These are phyloP conservation scores for Suillus brevipes DNA, from an alignment of 768 basidiomycete genomes.

Conservation along the genomic window DNA sequence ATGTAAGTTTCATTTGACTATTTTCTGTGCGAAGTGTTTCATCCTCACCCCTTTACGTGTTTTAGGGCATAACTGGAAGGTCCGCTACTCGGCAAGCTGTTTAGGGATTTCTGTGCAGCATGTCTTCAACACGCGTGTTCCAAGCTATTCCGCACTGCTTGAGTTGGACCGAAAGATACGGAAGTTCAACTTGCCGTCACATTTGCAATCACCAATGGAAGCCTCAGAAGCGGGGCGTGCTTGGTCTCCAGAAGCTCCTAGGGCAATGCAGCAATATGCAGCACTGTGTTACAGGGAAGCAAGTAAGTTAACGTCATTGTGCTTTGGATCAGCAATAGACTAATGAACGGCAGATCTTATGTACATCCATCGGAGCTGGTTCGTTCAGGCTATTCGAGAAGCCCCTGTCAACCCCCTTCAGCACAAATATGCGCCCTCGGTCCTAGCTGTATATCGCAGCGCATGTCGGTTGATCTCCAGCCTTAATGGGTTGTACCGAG, in stretches of 20 bases:
- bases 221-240: slow-evolving; percentile 29
- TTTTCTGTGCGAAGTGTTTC: slow-evolving; percentile 14
- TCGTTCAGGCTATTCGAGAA: slow-evolving; percentile 46
- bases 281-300: slow-evolving; percentile 43
- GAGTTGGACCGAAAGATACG: slow-evolving; percentile 53
- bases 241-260: slow-evolving; percentile 41
- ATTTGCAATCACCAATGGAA: slow-evolving; percentile 42
- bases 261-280: slow-evolving; percentile 49
- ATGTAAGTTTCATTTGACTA: slow-evolving; percentile 36
- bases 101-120: slow-evolving; percentile 45
- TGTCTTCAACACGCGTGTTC: slow-evolving; percentile 39
- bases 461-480: slow-evolving; percentile 44
- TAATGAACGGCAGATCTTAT: slow-evolving; percentile 35
- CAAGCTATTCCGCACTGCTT: slow-evolving; percentile 45
- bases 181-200: slow-evolving; percentile 46
- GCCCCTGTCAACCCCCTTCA: slow-evolving; percentile 42
- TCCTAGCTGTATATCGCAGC: slow-evolving; percentile 44
- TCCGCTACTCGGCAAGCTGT: slow-evolving; percentile 45
- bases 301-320: slow-evolving; percentile 34
- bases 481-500: slow-evolving; percentile 37
- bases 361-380: slow-evolving; percentile 50
- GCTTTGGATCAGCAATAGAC: background rate
- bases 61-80: slow-evolving; percentile 47
- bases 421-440: slow-evolving; percentile 47
- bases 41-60: slow-evolving; percentile 7